Evolutionary conservation across 1,284 basidiomycete species (phyloP).

Genomic region (Dichomitus squalens): DNA sequence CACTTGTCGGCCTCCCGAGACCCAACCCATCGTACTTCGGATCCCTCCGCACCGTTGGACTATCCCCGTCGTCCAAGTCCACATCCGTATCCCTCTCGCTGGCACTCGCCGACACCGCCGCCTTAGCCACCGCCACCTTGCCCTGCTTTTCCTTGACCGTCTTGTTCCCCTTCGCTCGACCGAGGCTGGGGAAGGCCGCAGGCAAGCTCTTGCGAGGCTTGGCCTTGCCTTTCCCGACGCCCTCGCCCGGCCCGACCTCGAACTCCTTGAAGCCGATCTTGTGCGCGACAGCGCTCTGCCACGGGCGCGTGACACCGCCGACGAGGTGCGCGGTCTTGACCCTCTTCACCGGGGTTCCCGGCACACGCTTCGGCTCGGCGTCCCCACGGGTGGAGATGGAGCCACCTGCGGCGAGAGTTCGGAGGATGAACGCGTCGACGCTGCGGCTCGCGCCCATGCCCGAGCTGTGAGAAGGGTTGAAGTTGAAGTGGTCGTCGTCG

Average conservation of each 20-base stretch:
- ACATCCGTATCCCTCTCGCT: conserved; percentile 39
- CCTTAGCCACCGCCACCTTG: conserved; percentile 1
- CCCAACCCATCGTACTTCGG: conserved; percentile 65
- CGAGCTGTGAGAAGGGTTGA: conserved; percentile 24
- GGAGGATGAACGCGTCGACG: conserved; percentile 71
- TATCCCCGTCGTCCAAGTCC: conserved; percentile 55
- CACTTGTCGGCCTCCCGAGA: conserved; percentile 54
- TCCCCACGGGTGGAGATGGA: conserved; percentile 46
- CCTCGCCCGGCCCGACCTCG: conserved; percentile 34
- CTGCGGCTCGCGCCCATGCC: conserved; percentile 41
- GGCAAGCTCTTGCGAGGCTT: conserved; percentile 76
- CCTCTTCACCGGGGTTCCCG: conserved; percentile 80
- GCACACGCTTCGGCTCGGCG: conserved; percentile 60
- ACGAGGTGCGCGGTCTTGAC: conserved; percentile 60
- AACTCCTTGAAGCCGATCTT: conserved; percentile 65
- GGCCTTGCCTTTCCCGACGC: conserved; percentile 35
- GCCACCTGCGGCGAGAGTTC: conserved; percentile 63
- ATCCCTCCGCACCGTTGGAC: conserved; percentile 52
- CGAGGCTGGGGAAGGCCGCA: conserved; percentile 54
- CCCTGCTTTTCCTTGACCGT: conserved; percentile 20
- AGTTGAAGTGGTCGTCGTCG: conserved; percentile 40
- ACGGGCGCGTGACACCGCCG: conserved; percentile 51
- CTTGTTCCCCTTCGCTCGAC: conserved; percentile 22
- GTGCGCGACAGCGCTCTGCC: conserved; percentile 75
- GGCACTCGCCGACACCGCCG: neutral